A percentile compares a stretch with the other conserved stretches of the same genome.
These are phyloP conservation scores for Nigrospora osmanthi DNA, from an alignment of 2,329 filamentous ascomycete species.

Conservation along the genomic window DNA sequence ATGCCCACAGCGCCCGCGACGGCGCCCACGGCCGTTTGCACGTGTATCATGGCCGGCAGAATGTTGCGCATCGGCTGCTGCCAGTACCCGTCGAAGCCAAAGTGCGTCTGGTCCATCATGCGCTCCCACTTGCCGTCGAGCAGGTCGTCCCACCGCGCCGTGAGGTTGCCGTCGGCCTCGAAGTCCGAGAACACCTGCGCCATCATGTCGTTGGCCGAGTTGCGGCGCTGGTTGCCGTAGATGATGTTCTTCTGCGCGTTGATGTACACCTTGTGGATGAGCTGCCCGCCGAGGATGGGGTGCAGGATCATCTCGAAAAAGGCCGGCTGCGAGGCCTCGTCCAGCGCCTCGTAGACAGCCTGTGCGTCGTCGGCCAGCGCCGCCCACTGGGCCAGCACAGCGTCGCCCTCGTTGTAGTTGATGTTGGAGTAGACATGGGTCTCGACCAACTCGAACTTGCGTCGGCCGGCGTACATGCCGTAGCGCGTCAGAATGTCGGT, in stretches of 20 bases:
- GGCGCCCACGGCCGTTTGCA: slow-evolving; percentile 48
- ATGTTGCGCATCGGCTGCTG: slow-evolving; percentile 68
- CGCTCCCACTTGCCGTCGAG: slow-evolving; percentile 55
- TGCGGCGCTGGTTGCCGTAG: slow-evolving; percentile 42
- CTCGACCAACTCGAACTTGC: slow-evolving; percentile 54
- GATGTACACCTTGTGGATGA: slow-evolving; percentile 44
- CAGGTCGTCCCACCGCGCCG: slow-evolving; percentile 47
- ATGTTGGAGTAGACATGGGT: slow-evolving; percentile 47
- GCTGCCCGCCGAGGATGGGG: slow-evolving; percentile 47
- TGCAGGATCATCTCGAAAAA: slow-evolving; percentile 57
- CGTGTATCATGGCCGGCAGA: slow-evolving; percentile 52
- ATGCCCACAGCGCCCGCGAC: slow-evolving; percentile 58
- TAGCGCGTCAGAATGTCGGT: slow-evolving; percentile 46
- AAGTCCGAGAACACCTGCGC: slow-evolving; percentile 44
- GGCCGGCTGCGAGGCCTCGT: slow-evolving; percentile 40
- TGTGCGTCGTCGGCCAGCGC: slow-evolving; percentile 44
- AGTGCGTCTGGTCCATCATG: slow-evolving; percentile 53
- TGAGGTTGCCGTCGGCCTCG: slow-evolving; percentile 48
- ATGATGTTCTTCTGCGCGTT: slow-evolving; percentile 39
- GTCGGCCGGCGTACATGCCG: slow-evolving; percentile 44
- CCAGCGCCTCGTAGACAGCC: slow-evolving; percentile 45
- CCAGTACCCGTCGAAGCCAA: slow-evolving; percentile 50
- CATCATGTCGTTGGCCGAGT: slow-evolving; percentile 42
- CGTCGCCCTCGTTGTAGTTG: slow-evolving; percentile 55
- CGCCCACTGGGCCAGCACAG: slow-evolving; percentile 45